Evolutionary conservation across 345 rosid genomes (phyloP), one percentile per base, ranked within the genome.

Genomic region (Citrus maxima): DNA sequence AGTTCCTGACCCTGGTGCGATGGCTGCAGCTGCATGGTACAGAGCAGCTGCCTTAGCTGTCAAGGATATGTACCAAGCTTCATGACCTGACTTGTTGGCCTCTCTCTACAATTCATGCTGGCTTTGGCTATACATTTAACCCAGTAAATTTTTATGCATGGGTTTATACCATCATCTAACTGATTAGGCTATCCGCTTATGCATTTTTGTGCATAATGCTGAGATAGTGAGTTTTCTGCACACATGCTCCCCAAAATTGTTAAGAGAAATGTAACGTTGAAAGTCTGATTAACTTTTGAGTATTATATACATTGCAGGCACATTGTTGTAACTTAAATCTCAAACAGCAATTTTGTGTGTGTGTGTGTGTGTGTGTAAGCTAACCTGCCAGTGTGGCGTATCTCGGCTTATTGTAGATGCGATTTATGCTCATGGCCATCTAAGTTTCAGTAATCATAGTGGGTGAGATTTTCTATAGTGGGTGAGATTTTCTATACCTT

Each of bases 1-100:
- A 3, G 96, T 89, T 78, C 98, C 98, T 25, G 98, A 93, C 82
- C 99, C 99, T 0, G 98, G 98, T 37, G 99, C 99, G 24, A 89
- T 95, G 96, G 97, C 93, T 6, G 95, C 88, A 73, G 96, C 99
- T 59, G 78, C 90, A 32, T 95, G 99, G 99, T 95, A 90, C 82
- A 86, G 90, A 79, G 99, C 99, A 1, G 98, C 96, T 58, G 98
- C 97, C 72, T 79, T 95, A 78, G 99, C 97, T 34, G 87, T 95
- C 64, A 87, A 86, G 83, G 88, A 87, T 58, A 86, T 80, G 73
- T 77, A 25, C 72, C 58, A 73, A 62, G 67, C 85, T 58, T 78
- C 79, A 27, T 74, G 78, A 74, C 70, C 75, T 67, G 61, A 60
- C 32, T 37, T 35, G 28, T 54, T 28, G 72, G 73, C 55, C 38